A percentile compares a stretch with the other conserved stretches of the same genome.
These are phyloP conservation scores for Ascochyta lentis DNA, from an alignment of 2,329 filamentous ascomycete species.

Conservation along the genomic window DNA sequence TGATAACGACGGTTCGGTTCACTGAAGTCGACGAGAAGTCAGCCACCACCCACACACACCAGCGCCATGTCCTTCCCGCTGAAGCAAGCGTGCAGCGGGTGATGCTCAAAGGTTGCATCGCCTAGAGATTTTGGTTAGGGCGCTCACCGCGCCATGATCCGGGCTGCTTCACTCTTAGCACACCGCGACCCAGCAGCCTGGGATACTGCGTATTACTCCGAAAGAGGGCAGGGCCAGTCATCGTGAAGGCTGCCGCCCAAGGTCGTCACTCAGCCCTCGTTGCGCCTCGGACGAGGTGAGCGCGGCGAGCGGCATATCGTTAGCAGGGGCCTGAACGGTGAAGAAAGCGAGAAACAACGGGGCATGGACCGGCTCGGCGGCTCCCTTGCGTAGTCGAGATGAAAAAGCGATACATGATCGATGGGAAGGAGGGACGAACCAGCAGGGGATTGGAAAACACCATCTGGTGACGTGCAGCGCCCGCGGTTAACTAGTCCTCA, in stretches of 20 bases:
- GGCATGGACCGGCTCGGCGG: constrained; percentile 22
- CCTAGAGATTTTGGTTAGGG: constrained; percentile 32
- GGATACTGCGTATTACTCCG: constrained; percentile 46
- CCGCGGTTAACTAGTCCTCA: constrained; percentile 38
- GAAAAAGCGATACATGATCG: constrained; percentile 24
- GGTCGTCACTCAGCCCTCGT: constrained; percentile 15
- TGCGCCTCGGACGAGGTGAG: constrained; percentile 12
- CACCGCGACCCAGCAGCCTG: constrained; percentile 39
- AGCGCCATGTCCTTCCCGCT: constrained; percentile 23
- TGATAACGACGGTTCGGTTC: constrained; percentile 17
- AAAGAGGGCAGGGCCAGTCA: constrained; percentile 40
- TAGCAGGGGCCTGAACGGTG: constrained; percentile 22
- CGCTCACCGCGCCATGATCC: constrained; percentile 39
- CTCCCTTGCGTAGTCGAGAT: constrained; percentile 27
- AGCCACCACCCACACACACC: constrained; percentile 21
- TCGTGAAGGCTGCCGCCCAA: constrained; percentile 17
- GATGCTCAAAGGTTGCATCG: constrained; percentile 38
- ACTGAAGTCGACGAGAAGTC: constrained; percentile 17
- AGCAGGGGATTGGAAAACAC: constrained; percentile 32
- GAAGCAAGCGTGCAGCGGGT: constrained; percentile 24
- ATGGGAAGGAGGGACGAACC: constrained; percentile 27
- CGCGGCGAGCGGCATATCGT: constrained; percentile 32
- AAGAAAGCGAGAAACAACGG: constrained; percentile 23
- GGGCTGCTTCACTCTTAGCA: constrained; percentile 34
- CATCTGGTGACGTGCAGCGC: constrained; percentile 45